Percentiles rank a stretch among this genome's conserved stretches.
These are phyloP conservation scores for Dipsacomyces acuminosporus DNA, from an alignment of 371 early-diverging fungal species.

Conservation along the genomic window DNA sequence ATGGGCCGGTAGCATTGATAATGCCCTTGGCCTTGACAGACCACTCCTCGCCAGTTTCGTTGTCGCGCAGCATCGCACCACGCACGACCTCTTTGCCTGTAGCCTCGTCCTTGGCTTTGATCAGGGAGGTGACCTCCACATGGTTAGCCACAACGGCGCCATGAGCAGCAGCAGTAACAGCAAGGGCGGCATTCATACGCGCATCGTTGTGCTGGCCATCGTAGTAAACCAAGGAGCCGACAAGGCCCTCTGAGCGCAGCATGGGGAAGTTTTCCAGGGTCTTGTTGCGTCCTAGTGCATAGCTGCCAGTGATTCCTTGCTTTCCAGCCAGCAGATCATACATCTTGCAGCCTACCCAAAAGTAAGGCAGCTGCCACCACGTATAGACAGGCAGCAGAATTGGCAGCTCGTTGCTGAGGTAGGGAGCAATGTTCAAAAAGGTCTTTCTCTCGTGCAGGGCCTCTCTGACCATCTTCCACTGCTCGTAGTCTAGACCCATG, in stretches of 20 bases:
- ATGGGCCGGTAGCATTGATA: conserved; percentile 86
- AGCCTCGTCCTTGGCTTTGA: conserved; percentile 65
- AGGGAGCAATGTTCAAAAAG: conserved; percentile 95
- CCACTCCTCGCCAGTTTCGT: conserved; percentile 85
- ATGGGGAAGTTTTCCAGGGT: conserved; percentile 94
- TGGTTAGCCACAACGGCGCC: conserved; percentile 97
- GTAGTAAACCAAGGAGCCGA: conserved; percentile 96
- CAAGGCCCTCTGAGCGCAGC: conserved; percentile 84
- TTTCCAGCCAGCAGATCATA: conserved; percentile 94
- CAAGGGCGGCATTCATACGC: conserved; percentile 95
- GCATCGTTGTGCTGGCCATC: conserved; percentile 99
- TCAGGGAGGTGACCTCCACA: conserved; percentile 79
- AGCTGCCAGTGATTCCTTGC: conserved; percentile 82
- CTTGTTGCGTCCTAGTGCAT: conserved; percentile 79
- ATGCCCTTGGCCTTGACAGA: conserved; percentile 88
- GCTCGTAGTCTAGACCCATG: conserved; percentile 90
- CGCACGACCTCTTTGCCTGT: conserved; percentile 51
- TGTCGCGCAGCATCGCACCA: conserved; percentile 84
- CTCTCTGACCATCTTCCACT: conserved; percentile 95
- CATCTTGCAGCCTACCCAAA: conserved; percentile 93
- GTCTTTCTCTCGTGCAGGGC: conserved; percentile 95
- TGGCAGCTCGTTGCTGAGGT: conserved; percentile 89
- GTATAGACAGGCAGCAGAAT: conserved; percentile 95
- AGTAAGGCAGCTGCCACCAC: conserved; percentile 97
- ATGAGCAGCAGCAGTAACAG: conserved; percentile 88